Percentiles rank a stretch among this genome's conserved stretches.
Evolutionary conservation across 164 flowering plant genomes (phyloP).

Genomic region (Tinospora cordifolia): DNA sequence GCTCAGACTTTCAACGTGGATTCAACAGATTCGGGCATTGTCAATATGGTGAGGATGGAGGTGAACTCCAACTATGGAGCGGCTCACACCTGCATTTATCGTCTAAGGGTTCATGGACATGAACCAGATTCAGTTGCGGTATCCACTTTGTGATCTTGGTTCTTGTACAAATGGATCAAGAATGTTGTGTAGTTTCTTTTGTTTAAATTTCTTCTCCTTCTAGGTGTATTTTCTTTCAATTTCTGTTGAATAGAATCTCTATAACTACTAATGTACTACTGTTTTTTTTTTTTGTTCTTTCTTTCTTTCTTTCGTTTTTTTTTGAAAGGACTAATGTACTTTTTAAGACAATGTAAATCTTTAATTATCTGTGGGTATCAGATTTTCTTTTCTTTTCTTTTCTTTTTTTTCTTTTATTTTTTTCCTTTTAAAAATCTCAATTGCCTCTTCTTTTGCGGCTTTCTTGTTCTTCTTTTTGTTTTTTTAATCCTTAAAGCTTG

Average conservation of each 20-base stretch:
- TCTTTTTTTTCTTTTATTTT: background rate
- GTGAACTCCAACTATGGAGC: conserved; percentile 74
- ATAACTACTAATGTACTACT: background rate
- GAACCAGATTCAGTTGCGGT: conserved; percentile 49
- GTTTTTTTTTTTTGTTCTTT: no score
- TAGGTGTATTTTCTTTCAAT: background rate
- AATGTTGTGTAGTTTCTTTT: background rate
- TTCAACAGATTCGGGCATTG: conserved; percentile 27
- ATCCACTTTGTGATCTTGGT: conserved; percentile 17
- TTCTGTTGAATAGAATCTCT: background rate
- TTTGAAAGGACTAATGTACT: background rate
- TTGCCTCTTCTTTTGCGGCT: no score
- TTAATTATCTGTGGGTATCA: background rate
- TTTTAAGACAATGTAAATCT: background rate
- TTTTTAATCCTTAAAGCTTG: background rate
- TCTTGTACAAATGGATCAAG: background rate
- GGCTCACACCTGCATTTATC: conserved; percentile 83
- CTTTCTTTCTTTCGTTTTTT: no score
- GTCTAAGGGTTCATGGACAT: conserved; percentile 83
- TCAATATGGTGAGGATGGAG: conserved; percentile 70
- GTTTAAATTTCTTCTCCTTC: background rate
- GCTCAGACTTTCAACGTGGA: conserved; percentile 71
- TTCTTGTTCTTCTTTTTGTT: background rate
- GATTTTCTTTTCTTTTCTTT: background rate
- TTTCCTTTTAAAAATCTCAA: no score